Conservation (phyloP, 2,329 filamentous ascomycete genomes). For the Tolypocladium ovalisporum region DNA sequence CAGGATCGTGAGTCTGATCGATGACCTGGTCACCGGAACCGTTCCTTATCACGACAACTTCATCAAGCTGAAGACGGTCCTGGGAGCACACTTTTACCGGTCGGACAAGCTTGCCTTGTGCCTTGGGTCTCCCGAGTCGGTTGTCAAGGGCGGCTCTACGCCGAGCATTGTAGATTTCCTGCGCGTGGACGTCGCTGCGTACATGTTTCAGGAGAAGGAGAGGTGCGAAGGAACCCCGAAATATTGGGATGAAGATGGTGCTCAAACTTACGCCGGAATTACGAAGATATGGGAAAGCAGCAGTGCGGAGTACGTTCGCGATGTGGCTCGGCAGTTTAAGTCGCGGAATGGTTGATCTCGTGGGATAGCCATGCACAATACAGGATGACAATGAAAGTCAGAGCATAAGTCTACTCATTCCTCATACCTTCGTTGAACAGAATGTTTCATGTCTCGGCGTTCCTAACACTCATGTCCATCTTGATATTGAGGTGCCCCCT, state of each 20-base stretch:
- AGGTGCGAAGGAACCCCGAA: rapidly evolving
- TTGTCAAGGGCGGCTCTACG: neutral
- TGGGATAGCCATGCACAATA: neutral
- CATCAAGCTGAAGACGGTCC: neutral
- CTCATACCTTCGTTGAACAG: neutral
- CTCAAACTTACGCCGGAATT: neutral
- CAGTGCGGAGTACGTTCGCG: neutral
- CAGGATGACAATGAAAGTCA: neutral
- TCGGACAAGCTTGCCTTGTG: neutral
- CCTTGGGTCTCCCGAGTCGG: neutral
- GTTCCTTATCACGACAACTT: neutral
- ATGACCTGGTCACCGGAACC: neutral
- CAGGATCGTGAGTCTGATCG: neutral
- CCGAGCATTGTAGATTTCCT: neutral
- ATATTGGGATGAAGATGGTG: neutral
- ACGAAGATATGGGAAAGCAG: neutral
- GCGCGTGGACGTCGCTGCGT: neutral
- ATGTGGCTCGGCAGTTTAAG: neutral
- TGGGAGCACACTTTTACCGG: neutral
- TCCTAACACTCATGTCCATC: neutral
- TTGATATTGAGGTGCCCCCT: neutral
- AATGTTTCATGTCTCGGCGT: neutral
- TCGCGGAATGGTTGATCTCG: neutral
- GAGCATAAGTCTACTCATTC: neutral
- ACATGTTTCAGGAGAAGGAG: neutral